A percentile compares a stretch with the other conserved stretches of the same genome.
phyloP scores from a whole-genome alignment of 2,329 filamentous ascomycete genomes.

The Ascomycota sp. region DNA sequence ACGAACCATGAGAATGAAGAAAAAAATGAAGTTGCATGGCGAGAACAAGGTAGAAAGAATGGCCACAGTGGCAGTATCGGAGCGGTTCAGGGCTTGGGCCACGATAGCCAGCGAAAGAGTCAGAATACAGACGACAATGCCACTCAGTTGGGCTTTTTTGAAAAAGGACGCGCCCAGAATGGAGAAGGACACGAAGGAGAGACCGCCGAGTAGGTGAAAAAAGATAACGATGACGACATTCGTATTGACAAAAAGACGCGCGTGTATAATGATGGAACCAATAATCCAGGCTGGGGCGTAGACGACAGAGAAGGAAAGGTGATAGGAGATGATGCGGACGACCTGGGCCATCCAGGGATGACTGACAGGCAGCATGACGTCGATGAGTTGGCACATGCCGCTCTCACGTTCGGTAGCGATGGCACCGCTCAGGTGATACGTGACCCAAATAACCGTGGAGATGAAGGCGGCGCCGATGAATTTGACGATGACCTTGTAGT shows the following conservation, averaged over 20 bases:
- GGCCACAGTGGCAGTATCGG: conserved; percentile 39
- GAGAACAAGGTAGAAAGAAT: conserved; percentile 58
- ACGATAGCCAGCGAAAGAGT: conserved; percentile 60
- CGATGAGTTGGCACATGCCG: conserved; percentile 71
- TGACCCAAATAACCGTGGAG: conserved; percentile 56
- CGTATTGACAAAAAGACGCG: conserved; percentile 42
- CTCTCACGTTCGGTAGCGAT: conserved; percentile 68
- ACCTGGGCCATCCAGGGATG: conserved; percentile 55
- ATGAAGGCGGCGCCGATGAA: conserved; percentile 62
- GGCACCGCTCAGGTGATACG: conserved; percentile 70
- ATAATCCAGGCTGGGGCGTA: conserved; percentile 71
- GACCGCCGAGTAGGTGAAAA: conserved; percentile 53
- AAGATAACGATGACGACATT: conserved; percentile 43
- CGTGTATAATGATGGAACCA: conserved; percentile 40
- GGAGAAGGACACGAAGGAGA: conserved; percentile 58
- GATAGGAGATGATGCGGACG: conserved; percentile 55
- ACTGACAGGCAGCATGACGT: conserved; percentile 71
- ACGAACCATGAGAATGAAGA: conserved; percentile 51
- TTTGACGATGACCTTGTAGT: conserved; percentile 49
- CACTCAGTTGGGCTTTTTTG: conserved; percentile 67
- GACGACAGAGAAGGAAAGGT: conserved; percentile 56
- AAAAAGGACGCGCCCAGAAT: conserved; percentile 69
- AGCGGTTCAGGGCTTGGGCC: conserved; percentile 47
- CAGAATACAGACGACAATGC: conserved; percentile 53
- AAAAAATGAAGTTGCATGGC: conserved; percentile 73